A percentile compares a stretch with the other conserved stretches of the same genome.
These are phyloP conservation scores for Fusarium sp. DNA, from an alignment of 2,329 filamentous ascomycete genomes.

Conservation along the genomic window DNA sequence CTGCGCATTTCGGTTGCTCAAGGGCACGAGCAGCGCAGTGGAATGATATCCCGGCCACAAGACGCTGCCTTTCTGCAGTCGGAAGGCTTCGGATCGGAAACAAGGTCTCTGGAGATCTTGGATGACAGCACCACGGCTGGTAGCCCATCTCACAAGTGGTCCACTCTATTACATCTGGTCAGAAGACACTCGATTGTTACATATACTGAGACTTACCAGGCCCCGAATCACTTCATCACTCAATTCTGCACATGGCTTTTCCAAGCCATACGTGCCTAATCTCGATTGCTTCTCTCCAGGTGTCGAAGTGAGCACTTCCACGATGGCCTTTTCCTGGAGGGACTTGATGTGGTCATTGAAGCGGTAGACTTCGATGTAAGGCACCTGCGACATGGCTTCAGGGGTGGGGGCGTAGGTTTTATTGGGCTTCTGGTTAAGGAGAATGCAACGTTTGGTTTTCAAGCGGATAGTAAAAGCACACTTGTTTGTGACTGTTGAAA, in stretches of 20 bases:
- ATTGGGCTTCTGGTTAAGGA: background rate
- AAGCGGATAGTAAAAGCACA: background rate
- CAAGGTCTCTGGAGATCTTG: constrained; percentile 20
- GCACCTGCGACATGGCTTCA: constrained; percentile 19
- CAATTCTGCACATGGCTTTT: constrained; percentile 17
- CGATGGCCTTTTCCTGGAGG: constrained; percentile 24
- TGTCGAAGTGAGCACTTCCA: constrained; percentile 27
- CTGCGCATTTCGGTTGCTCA: constrained; percentile 12
- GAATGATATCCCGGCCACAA: constrained; percentile 24
- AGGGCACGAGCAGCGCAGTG: constrained; percentile 28
- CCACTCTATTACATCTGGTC: constrained; percentile 4
- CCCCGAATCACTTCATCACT: constrained; percentile 25
- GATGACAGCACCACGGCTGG: constrained; percentile 16
- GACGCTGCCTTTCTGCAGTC: constrained; percentile 23
- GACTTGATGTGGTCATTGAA: constrained; percentile 19
- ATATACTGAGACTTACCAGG: constrained; percentile 15
- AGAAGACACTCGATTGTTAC: background rate
- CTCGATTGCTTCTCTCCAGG: constrained; percentile 22
- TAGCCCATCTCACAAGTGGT: constrained; percentile 15
- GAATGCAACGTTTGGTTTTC: background rate
- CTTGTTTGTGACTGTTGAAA: background rate
- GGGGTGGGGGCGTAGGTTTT: background rate
- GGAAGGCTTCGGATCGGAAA: constrained; percentile 35
- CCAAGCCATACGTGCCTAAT: constrained; percentile 25
- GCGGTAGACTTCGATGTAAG: constrained; percentile 14